Base-by-base conservation (phyloP, 2,329 filamentous ascomycete genomes). In the Sclerotinia minor region DNA sequence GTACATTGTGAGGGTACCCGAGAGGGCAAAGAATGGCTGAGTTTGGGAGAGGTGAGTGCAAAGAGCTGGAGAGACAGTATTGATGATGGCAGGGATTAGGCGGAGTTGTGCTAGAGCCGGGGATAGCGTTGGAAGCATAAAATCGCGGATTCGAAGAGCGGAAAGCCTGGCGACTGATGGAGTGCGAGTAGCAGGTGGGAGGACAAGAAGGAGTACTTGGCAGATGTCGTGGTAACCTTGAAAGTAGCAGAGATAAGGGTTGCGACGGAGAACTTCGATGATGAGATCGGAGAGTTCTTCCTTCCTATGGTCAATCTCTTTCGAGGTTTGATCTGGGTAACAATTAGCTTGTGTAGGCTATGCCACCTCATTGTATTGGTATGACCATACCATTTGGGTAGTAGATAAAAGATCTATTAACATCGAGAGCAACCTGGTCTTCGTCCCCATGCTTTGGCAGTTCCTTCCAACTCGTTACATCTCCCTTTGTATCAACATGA, bases 161-260 rank as follows among this genome's bases (percentile, higher is more conserved):
- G 94, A 97, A 68, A 99, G 87, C n/a, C 91, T 90, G 45, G 91
- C 85, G 44, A 96, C 87, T 21, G 89, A 87, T 8, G 83, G 78
- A 24, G 84, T 82, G 21, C 91, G 89, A 65, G 83, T 77, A 29
- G 83, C 76, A 13, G 86, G 80, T 0, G 89, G 89, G 5, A 99
- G 83, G 15, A 97, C 94, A 19, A 99, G 85, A 52, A 98, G 85
- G 69, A 99, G 85, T 32, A 99, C 95, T 80, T 99, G 96, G 74
- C 92, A 95, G 75, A 99, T 98, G 80, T 99, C 95, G 79, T 99
- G 95, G 78, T 96, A 99, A 77, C 95, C 95, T 81, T 99, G 95
- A 79, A 99, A 99, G 80, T 99, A 99, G 81, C 89, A 92, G 47
- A 99, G 86, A 77, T 89, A 89, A 21, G 94, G 92, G 75, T 96